Evolutionary conservation across 139 green algal species (phyloP).

Genomic region (Ostreobium quekettii): DNA sequence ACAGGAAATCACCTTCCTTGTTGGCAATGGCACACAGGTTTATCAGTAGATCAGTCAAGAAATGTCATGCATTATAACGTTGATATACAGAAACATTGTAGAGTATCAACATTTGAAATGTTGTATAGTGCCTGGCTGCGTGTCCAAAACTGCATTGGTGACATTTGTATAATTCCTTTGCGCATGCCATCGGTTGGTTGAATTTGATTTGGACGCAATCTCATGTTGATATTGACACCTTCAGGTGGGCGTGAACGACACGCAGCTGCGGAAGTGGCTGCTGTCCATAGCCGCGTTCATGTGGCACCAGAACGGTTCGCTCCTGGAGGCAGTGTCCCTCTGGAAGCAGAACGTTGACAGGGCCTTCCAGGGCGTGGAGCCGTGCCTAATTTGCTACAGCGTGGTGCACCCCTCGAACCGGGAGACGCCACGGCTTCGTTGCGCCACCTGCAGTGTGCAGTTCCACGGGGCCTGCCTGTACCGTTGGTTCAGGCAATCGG

Average conservation of each 20-base stretch:
- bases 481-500: conserved; percentile 86
- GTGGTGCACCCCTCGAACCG: conserved; percentile 74
- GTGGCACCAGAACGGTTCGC: conserved; percentile 63
- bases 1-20: too few relatives aligned
- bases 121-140: too few relatives aligned
- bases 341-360: conserved; percentile 78
- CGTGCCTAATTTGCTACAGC: conserved; percentile 95
- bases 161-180: too few relatives aligned
- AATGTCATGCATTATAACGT: too few relatives aligned
- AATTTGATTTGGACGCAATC: too few relatives aligned
- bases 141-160: too few relatives aligned
- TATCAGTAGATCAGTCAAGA: too few relatives aligned
- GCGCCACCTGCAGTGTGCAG: conserved; percentile 78
- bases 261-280: conserved; percentile 86
- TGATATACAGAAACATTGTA: too few relatives aligned
- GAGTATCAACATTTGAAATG: too few relatives aligned
- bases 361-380: conserved; percentile 66
- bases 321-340: conserved; percentile 67
- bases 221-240: too few relatives aligned
- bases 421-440: conserved; percentile 75
- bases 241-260: conserved; percentile 72
- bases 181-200: too few relatives aligned
- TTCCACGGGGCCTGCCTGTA: conserved; percentile 92
- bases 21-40: too few relatives aligned
- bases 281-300: conserved; percentile 82